Conservation (phyloP, 1,139 yeast genomes). For the Candida albicans region DNA sequence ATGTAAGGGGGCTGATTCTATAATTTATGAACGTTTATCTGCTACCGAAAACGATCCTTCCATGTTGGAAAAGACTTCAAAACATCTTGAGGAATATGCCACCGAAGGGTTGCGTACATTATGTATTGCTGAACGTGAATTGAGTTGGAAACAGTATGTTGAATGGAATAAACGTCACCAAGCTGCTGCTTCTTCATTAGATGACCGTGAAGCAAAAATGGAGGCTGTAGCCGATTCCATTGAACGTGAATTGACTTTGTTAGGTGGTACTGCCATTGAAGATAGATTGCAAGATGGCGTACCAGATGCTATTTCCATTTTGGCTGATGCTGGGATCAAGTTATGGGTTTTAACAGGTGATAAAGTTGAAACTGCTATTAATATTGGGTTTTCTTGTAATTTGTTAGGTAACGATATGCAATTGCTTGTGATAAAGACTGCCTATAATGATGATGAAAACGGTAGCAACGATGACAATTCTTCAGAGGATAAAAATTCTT, state of each 20-base stretch:
- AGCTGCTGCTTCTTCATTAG: conserved; percentile 44
- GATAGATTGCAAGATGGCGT: conserved; percentile 53
- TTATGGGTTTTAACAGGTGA: conserved; percentile 55
- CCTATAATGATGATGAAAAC: conserved; percentile 18
- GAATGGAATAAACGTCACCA: conserved; percentile 46
- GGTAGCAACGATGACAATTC: not conserved
- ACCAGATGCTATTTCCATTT: conserved; percentile 45
- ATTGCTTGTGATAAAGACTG: conserved; percentile 39
- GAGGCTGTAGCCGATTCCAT: conserved; percentile 50
- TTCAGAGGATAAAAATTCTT: conserved; percentile 30
- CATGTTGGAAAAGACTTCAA: conserved; percentile 37
- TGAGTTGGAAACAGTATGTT: conserved; percentile 41
- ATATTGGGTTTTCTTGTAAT: conserved; percentile 53
- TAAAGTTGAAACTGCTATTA: conserved; percentile 52
- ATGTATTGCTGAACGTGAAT: conserved; percentile 48
- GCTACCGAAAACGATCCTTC: conserved; percentile 28
- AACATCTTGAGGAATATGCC: conserved; percentile 45
- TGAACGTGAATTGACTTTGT: conserved; percentile 41
- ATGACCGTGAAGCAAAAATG: conserved; percentile 44
- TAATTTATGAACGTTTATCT: conserved; percentile 44
- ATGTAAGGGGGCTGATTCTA: conserved; percentile 53
- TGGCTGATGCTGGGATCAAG: conserved; percentile 51
- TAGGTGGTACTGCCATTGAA: conserved; percentile 56
- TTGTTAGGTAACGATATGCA: conserved; percentile 51
- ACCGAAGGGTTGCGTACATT: conserved; percentile 51